Evolutionary conservation across 148 eudicot genomes (phyloP).

Genomic region (Vaccinium macrocarpon): DNA sequence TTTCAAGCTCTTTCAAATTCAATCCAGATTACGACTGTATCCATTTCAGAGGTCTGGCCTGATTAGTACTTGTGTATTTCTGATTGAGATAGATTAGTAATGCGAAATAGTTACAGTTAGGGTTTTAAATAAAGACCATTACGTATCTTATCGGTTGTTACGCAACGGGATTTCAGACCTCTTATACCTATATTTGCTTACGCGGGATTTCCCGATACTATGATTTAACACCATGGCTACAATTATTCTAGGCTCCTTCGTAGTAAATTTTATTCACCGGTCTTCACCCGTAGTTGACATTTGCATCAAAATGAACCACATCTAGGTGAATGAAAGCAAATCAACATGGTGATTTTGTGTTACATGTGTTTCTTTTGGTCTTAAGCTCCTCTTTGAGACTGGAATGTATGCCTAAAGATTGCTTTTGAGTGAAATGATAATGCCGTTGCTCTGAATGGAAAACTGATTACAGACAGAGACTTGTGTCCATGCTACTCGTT

Average conservation of each 20-base stretch:
- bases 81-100: neutral
- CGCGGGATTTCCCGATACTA: no score
- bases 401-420: neutral
- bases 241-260: neutral
- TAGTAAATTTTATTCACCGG: neutral
- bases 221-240: neutral
- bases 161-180: no score
- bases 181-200: no score
- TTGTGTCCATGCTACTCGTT: conserved; percentile 9
- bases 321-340: neutral
- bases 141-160: no score
- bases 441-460: neutral
- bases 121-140: no score
- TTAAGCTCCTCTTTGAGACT: neutral
- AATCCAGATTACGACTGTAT: neutral
- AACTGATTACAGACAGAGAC: conserved; percentile 4
- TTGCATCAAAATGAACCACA: neutral
- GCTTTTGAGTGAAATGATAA: neutral
- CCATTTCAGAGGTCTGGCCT: neutral
- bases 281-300: neutral
- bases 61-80: neutral
- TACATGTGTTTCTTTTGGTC: neutral
- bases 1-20: neutral
- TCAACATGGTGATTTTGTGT: neutral
- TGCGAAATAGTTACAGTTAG: neutral